These are phyloP conservation scores for Yamadazyma sp. DNA, from an alignment of 805 yeast species.

Conservation along the genomic window DNA sequence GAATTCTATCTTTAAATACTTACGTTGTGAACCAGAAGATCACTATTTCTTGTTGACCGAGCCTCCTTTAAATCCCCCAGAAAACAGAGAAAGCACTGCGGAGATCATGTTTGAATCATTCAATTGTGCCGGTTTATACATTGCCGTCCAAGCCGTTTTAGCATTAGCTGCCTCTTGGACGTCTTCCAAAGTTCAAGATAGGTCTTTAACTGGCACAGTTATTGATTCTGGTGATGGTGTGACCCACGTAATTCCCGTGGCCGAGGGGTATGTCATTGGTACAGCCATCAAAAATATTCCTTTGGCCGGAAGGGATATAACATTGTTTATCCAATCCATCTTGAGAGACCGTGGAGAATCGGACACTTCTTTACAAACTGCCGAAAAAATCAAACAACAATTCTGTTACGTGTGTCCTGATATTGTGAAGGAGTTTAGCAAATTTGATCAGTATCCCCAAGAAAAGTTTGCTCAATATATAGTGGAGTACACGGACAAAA, in stretches of 20 bases:
- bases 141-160: slow-evolving; percentile 97
- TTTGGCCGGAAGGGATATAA: slow-evolving; percentile 97
- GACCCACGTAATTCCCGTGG: slow-evolving; percentile 98
- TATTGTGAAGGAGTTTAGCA: slow-evolving; percentile 92
- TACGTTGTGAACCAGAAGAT: slow-evolving; percentile 98
- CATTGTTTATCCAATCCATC: slow-evolving; percentile 87
- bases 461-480: slow-evolving; percentile 91
- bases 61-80: slow-evolving; percentile 99
- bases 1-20: slow-evolving; percentile 90
- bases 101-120: slow-evolving; percentile 98
- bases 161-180: slow-evolving; percentile 99
- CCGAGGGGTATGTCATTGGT: slow-evolving; percentile 98
- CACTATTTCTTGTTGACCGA: slow-evolving; percentile 94
- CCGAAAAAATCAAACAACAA: slow-evolving; percentile 95
- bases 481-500: slow-evolving; percentile 75
- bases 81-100: slow-evolving; percentile 97
- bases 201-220: slow-evolving; percentile 97
- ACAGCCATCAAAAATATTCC: slow-evolving; percentile 97
- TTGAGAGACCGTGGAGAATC: slow-evolving; percentile 96
- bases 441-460: slow-evolving; percentile 86
- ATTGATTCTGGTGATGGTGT: slow-evolving; percentile 99
- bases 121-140: slow-evolving; percentile 97
- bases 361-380: slow-evolving; percentile 91
- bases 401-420: slow-evolving; percentile 97
- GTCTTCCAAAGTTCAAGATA: slow-evolving; percentile 88